Percentiles rank a stretch among this genome's conserved stretches.
phyloP scores from a whole-genome alignment of 164 flowering plant species.

The Chimonanthus praecox region DNA sequence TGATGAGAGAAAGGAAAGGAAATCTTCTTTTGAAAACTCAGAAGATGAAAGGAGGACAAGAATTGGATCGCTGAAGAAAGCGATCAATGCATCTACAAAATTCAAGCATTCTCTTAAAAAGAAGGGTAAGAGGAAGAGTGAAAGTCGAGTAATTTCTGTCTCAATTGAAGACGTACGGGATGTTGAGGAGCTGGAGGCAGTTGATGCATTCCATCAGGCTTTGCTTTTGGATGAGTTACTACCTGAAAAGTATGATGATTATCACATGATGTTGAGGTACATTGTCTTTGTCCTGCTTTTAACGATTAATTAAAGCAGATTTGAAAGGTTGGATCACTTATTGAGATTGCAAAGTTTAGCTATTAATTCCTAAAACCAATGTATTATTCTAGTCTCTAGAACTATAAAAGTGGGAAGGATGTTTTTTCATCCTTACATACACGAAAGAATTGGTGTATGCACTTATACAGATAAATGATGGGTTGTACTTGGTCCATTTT shows the following conservation, averaged over 20 bases:
- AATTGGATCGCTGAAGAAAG: conserved; percentile 70
- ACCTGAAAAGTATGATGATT: conserved; percentile 85
- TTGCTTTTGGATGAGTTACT: conserved; percentile 85
- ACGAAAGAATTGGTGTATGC: too few relatives aligned
- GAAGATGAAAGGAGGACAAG: conserved; percentile 88
- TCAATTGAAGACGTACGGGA: conserved; percentile 65
- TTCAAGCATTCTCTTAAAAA: conserved; percentile 68
- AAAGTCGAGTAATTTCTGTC: conserved; percentile 61
- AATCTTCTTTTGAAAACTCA: conserved; percentile 79
- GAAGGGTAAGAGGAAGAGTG: conserved; percentile 42
- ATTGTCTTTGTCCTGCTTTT: neutral
- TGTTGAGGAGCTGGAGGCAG: conserved; percentile 82
- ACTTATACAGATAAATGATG: too few relatives aligned
- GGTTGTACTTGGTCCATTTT: too few relatives aligned
- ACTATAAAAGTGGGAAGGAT: too few relatives aligned
- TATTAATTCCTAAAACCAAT: too few relatives aligned
- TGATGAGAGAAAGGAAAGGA: conserved; percentile 75
- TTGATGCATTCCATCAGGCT: conserved; percentile 87
- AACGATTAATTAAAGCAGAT: too few relatives aligned
- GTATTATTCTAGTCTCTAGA: too few relatives aligned
- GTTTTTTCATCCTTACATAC: too few relatives aligned
- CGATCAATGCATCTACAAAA: conserved; percentile 72
- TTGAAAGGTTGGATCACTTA: too few relatives aligned
- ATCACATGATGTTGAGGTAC: conserved; percentile 83
- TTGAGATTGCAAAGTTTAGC: too few relatives aligned